Conservation (phyloP, 2,329 filamentous ascomycete genomes). For the Fusarium brevicatenulatum region DNA sequence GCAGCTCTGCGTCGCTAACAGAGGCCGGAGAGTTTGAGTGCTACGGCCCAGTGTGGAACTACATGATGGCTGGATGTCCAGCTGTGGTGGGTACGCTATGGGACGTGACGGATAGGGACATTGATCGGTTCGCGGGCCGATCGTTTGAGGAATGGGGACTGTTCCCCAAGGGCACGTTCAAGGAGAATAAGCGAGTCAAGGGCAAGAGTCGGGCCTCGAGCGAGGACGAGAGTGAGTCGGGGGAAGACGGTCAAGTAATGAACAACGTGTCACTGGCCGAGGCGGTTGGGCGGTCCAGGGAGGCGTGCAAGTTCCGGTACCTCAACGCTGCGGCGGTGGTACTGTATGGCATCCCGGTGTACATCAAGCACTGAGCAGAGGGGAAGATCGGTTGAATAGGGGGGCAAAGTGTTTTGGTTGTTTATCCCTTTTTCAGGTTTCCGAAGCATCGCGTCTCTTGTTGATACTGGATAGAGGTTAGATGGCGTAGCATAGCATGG, state of each 20-base stretch:
- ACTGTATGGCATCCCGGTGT: conserved; percentile 95
- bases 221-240: conserved; percentile 43
- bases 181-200: conserved; percentile 47
- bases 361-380: conserved; percentile 60
- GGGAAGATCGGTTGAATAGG: conserved; percentile 38
- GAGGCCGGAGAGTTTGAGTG: conserved; percentile 90
- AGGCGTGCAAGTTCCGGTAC: conserved; percentile 87
- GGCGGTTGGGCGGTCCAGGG: conserved; percentile 79
- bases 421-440: conserved; percentile 5
- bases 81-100: conserved; percentile 93
- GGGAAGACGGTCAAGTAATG: conserved; percentile 41
- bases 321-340: conserved; percentile 93
- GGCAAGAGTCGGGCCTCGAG: conserved; percentile 38
- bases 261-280: conserved; percentile 73
- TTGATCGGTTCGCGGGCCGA: conserved; percentile 87
- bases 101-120: conserved; percentile 98
- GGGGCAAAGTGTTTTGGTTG: conserved; percentile 11
- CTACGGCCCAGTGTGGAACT: conserved; percentile 90
- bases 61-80: conserved; percentile 87
- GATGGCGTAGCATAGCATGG: conserved; percentile 20
- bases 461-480: conserved; percentile 7
- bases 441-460: conserved; percentile 6
- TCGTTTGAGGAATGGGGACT: conserved; percentile 90
- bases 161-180: conserved; percentile 60
- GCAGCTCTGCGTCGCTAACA: conserved; percentile 81